A percentile compares a stretch with the other conserved stretches of the same genome.
Conservation (phyloP, 768 basidiomycete genomes). For the Kwoniella pini region DNA sequence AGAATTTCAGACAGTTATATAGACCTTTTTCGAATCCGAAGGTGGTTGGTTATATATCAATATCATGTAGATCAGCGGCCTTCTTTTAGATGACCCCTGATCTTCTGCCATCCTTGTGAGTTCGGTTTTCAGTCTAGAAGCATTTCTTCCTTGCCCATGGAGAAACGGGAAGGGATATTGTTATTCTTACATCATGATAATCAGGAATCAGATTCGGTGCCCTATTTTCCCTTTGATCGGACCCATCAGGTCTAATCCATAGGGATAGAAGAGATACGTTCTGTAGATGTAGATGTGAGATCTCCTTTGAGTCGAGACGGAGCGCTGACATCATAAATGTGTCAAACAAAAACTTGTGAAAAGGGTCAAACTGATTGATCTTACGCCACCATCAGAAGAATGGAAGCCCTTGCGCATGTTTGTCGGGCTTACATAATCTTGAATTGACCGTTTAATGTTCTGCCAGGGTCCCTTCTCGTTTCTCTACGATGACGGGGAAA, state of each 20-base stretch:
- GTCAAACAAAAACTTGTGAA: too few relatives aligned
- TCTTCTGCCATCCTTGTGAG: not conserved
- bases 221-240: not conserved
- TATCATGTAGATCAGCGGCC: not conserved
- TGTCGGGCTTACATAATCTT: constrained; percentile 17
- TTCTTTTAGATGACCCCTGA: not conserved
- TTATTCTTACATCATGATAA: too few relatives aligned
- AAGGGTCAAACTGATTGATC: not conserved
- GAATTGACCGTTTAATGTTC: too few relatives aligned
- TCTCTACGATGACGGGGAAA: too few relatives aligned
- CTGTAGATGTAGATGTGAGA: too few relatives aligned
- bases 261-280: too few relatives aligned
- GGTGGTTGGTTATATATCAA: not conserved
- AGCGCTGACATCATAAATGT: not conserved
- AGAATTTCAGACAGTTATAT: too few relatives aligned
- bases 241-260: too few relatives aligned
- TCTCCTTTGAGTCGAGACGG: too few relatives aligned
- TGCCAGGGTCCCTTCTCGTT: too few relatives aligned
- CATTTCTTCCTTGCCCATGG: not conserved
- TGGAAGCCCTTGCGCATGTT: constrained; percentile 12
- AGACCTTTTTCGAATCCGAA: not conserved
- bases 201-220: not conserved
- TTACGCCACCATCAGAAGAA: constrained; percentile 10
- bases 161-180: not conserved
- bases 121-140: not conserved